Conservation (phyloP, 805 yeast genomes). For the Maudiozyma barnettii region DNA sequence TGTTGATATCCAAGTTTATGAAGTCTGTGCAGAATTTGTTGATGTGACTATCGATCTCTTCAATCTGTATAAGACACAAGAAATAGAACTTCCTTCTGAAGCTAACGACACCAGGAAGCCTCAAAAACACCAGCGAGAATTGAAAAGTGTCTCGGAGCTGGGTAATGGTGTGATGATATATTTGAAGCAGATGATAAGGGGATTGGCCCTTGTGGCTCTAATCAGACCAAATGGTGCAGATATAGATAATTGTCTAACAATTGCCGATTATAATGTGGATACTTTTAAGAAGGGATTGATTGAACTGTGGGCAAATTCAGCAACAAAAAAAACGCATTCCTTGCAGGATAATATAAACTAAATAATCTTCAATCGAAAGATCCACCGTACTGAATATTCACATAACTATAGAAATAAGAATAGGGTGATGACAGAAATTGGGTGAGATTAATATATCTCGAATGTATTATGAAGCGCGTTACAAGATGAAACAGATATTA, state of each 20-base stretch:
- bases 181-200: slow-evolving; percentile 85
- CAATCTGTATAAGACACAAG: slow-evolving; percentile 43
- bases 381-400: no score
- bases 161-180: slow-evolving; percentile 80
- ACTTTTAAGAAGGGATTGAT: slow-evolving; percentile 68
- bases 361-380: no score
- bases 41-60: slow-evolving; percentile 88
- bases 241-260: slow-evolving; percentile 42
- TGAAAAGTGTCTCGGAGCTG: slow-evolving; percentile 63
- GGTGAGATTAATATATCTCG: no score
- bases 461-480: no score
- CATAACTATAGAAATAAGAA: no score
- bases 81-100: not conserved
- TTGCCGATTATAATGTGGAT: slow-evolving; percentile 83
- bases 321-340: no score
- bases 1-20: slow-evolving; percentile 90
- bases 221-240: slow-evolving; percentile 56
- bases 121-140: slow-evolving; percentile 25
- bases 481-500: no score
- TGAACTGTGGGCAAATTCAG: slow-evolving; percentile 42
- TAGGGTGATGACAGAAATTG: no score
- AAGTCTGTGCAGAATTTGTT: slow-evolving; percentile 93
- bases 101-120: not conserved
- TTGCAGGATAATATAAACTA: no score
- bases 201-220: slow-evolving; percentile 82